phyloP scores from a whole-genome alignment of 169 alveolate genomes.

The Babesia ovata region DNA sequence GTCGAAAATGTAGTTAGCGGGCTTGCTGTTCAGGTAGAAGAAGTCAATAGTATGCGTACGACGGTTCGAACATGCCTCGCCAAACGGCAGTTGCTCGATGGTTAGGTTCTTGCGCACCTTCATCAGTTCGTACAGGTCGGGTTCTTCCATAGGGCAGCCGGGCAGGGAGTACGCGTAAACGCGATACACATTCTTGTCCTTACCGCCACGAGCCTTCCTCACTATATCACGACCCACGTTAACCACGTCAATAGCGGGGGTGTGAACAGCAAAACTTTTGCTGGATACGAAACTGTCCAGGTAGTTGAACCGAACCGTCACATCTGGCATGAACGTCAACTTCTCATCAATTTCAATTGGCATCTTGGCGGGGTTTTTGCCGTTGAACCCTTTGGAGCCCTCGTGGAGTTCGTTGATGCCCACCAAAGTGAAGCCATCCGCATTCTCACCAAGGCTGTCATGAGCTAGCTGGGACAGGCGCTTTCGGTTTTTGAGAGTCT shows the following conservation, averaged over 20 bases:
- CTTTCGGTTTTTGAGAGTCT: conserved; percentile 31
- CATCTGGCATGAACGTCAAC: conserved; percentile 61
- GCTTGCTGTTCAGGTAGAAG: conserved; percentile 58
- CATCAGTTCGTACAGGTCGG: conserved; percentile 29
- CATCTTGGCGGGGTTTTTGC: conserved; percentile 19
- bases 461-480: conserved; percentile 21
- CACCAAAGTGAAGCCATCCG: conserved; percentile 48
- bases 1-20: conserved; percentile 43
- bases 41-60: conserved; percentile 46
- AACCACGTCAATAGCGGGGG: conserved; percentile 8
- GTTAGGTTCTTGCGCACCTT: conserved; percentile 19
- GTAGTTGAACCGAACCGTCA: conserved; percentile 41
- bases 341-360: conserved; percentile 45
- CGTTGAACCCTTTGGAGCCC: conserved; percentile 36
- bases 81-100: conserved; percentile 44
- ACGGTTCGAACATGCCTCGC: conserved; percentile 54
- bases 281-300: conserved; percentile 36
- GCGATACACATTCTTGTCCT: conserved; percentile 35
- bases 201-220: conserved; percentile 19
- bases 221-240: conserved; percentile 30
- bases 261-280: conserved; percentile 35
- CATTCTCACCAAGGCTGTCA: conserved; percentile 38
- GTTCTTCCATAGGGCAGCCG: conserved; percentile 60
- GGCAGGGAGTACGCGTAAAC: conserved; percentile 59
- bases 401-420: conserved; percentile 57